Conservation (phyloP, 345 rosid genomes). For the Eucalyptus regnans region DNA sequence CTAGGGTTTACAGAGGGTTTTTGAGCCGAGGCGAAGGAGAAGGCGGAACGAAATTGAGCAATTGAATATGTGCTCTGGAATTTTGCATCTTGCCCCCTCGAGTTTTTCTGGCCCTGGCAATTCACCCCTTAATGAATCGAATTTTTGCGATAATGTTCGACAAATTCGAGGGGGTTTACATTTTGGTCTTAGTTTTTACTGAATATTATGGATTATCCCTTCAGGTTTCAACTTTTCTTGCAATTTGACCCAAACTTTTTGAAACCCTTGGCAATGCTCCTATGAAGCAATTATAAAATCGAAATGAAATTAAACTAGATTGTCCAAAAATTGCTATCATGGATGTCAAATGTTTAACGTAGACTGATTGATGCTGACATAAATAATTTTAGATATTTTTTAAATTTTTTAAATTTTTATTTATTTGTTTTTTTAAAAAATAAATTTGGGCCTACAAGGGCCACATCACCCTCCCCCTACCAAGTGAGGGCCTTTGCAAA, state of each 20-base stretch:
- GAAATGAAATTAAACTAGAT: not conserved
- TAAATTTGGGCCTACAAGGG: too few species aligned
- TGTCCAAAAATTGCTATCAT: accelerated
- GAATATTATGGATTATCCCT: not conserved
- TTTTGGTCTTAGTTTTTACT: not conserved
- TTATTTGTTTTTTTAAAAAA: accelerated
- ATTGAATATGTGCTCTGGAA: not conserved
- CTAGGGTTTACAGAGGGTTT: not conserved
- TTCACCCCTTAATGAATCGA: not conserved
- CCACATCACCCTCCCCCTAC: too few species aligned
- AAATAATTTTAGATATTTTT: accelerated
- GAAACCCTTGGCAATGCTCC: not conserved
- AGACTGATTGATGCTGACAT: accelerated
- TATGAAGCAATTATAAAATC: not conserved
- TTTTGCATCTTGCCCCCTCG: not conserved
- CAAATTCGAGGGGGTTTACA: not conserved
- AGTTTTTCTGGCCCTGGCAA: not conserved
- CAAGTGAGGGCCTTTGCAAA: accelerated
- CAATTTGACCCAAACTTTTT: not conserved
- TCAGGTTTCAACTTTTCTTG: not conserved
- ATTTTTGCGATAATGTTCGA: not conserved
- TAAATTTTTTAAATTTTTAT: too few species aligned
- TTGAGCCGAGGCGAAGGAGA: not conserved
- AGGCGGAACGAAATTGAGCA: not conserved
- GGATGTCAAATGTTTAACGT: accelerated